phyloP scores from a whole-genome alignment of 164 flowering plant species.

The Chimonanthus praecox region DNA sequence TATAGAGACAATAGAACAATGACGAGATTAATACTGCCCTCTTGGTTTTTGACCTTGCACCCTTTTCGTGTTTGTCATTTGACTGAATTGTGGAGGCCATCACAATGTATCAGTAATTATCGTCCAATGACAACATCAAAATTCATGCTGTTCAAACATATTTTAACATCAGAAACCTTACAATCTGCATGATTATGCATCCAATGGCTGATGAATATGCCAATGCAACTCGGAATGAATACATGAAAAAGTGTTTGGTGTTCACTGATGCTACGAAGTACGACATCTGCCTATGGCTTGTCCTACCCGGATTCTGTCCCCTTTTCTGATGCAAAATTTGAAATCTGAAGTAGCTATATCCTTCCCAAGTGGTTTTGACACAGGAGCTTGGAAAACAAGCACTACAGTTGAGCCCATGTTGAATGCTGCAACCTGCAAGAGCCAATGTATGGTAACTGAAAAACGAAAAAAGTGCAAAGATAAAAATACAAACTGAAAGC shows the following conservation, averaged over 20 bases:
- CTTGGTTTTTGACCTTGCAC: too few relatives aligned
- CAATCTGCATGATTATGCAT: too few relatives aligned
- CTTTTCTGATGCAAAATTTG: slow-evolving; percentile 51
- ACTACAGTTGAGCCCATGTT: slow-evolving; percentile 98
- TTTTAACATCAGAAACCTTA: too few relatives aligned
- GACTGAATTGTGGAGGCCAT: too few relatives aligned
- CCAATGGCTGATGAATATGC: background rate
- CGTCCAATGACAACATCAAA: too few relatives aligned
- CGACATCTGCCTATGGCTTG: slow-evolving; percentile 62
- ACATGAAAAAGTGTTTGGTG: background rate
- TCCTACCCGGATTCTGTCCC: slow-evolving; percentile 71
- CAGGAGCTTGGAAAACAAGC: slow-evolving; percentile 84
- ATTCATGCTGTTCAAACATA: too few relatives aligned
- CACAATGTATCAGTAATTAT: too few relatives aligned
- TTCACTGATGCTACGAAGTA: slow-evolving; percentile 1
- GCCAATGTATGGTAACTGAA: background rate
- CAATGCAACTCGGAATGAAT: background rate
- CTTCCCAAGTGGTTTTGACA: slow-evolving; percentile 24
- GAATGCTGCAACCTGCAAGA: slow-evolving; percentile 74
- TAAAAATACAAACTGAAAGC: background rate
- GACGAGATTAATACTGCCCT: too few relatives aligned
- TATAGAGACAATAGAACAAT: too few relatives aligned
- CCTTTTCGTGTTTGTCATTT: too few relatives aligned
- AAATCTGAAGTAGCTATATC: slow-evolving; percentile 41
- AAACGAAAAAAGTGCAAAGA: background rate